These are phyloP conservation scores for Ceratobasidium sp. DNA, from an alignment of 1,284 basidiomycete species.

Conservation along the genomic window DNA sequence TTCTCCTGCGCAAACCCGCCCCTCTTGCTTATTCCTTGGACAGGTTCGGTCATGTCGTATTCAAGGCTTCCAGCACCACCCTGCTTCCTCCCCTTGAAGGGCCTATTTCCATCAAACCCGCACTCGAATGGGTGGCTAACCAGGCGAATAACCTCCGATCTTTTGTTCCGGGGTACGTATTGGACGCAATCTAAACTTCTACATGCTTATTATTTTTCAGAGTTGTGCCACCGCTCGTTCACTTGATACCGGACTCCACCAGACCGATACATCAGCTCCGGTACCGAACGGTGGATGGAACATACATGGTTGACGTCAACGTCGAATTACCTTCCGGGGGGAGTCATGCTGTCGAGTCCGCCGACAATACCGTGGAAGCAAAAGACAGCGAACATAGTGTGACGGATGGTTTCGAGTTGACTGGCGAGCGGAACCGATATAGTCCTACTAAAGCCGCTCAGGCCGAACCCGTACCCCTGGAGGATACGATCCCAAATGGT, in stretches of 20 bases:
- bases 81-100: constrained; percentile 3
- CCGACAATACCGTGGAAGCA: not conserved
- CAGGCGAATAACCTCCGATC: not conserved
- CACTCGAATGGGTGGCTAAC: constrained; percentile 22
- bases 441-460: not conserved
- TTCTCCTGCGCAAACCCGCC: not conserved
- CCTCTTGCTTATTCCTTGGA: not conserved
- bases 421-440: not conserved
- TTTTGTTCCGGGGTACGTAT: constrained; percentile 28
- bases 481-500: not conserved
- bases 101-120: not conserved
- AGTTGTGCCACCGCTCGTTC: constrained; percentile 14
- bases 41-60: constrained; percentile 37
- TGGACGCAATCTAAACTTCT: not conserved
- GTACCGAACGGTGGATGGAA: constrained; percentile 32
- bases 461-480: not conserved
- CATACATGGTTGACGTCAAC: constrained; percentile 10
- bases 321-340: constrained; percentile 16
- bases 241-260: not conserved
- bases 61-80: not conserved
- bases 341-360: not conserved
- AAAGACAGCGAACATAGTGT: not conserved
- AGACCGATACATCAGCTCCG: constrained; percentile 21
- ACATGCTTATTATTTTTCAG: constrained; percentile 8
- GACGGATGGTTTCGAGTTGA: not conserved